Evolutionary conservation across 2,329 filamentous ascomycete species (phyloP), one percentile per base, ranked within the genome.

Genomic region (Pyrenophora teres): DNA sequence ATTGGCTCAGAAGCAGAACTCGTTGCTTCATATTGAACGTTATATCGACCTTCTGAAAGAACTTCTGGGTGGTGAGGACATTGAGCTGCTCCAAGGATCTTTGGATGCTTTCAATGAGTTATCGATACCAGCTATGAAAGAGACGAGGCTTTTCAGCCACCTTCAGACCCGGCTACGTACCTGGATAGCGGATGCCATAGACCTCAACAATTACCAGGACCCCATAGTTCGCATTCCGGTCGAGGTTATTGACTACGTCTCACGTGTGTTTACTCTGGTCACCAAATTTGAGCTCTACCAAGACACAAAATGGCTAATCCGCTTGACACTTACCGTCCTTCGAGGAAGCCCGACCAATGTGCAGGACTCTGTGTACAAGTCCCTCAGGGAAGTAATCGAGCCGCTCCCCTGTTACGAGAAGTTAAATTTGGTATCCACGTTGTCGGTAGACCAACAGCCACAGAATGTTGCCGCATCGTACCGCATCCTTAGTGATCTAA

Each of bases 31-130:
- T 13, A 38, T 55, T 7, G 59, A 64, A 40, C 60, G 57, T 5
- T 72, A 67, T 40, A 18, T 70, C 6, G 50, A 49, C 4, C 47
- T 67, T 12, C 46, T 73, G 5, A 59, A 60, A 23, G 46, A 57
- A 32, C 63, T 59, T 13, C 52, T 70, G 4, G 54, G 62, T 15
- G 54, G 54, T 16, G 40, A 46, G 2, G 52, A 54, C 3, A 42
- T 42, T 8, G 39, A 50, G 6, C 40, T 53, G 1, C 47, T 57
- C 4, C 55, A 65, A 12, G 48, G 63, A 4, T 51, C 67, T 3
- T 37, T 73, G 13, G 65, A 66, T 33, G 67, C 70, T 4, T 65
- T 71, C 43, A 65, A 65, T 16, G 65, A 70, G 10, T 23, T 71
- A 13, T 56, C 66, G 1, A 42, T 50, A 3, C 23, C 57, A 23